phyloP scores from a whole-genome alignment of 2,329 filamentous ascomycete species.

The Xylaria polymorpha region DNA sequence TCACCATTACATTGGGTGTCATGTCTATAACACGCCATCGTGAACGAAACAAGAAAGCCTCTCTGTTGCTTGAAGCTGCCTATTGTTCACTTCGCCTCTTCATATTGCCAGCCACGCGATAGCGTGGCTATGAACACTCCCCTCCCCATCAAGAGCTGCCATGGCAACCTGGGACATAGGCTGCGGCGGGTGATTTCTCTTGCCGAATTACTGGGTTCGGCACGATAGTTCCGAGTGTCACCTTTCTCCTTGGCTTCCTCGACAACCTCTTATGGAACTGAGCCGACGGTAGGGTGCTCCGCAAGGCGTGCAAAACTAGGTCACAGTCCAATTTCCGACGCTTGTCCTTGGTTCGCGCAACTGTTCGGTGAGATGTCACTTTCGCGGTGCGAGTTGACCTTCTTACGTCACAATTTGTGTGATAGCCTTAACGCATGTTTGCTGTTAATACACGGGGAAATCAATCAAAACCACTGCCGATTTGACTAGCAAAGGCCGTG shows the following conservation, averaged over 20 bases:
- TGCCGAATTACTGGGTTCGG: conserved; percentile 22
- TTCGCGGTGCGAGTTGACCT: conserved; percentile 27
- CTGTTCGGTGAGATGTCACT: conserved; percentile 29
- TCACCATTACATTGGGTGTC: conserved; percentile 18
- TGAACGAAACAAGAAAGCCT: conserved; percentile 15
- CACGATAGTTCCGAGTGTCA: conserved; percentile 12
- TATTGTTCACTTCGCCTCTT: conserved; percentile 20
- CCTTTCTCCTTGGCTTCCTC: conserved; percentile 17
- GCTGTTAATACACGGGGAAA: conserved; percentile 33
- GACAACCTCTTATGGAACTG: conserved; percentile 19
- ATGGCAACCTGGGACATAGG: conserved; percentile 8
- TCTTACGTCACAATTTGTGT: conserved; percentile 24
- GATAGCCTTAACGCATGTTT: conserved; percentile 29
- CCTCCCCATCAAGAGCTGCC: conserved; percentile 16
- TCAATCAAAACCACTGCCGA: conserved; percentile 67
- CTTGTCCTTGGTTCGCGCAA: conserved; percentile 28
- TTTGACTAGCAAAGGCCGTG: conserved; percentile 95
- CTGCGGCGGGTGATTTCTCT: conserved; percentile 10
- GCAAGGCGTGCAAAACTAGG: conserved; percentile 34
- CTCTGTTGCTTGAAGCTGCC: conserved; percentile 10
- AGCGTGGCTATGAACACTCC: conserved; percentile 20
- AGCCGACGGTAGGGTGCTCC: conserved; percentile 19
- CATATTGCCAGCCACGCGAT: conserved; percentile 12
- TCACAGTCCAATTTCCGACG: conserved; percentile 30
- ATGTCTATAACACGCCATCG: background rate